phyloP scores from a whole-genome alignment of 2,329 filamentous ascomycete species.

The Botrytis pseudocinerea region DNA sequence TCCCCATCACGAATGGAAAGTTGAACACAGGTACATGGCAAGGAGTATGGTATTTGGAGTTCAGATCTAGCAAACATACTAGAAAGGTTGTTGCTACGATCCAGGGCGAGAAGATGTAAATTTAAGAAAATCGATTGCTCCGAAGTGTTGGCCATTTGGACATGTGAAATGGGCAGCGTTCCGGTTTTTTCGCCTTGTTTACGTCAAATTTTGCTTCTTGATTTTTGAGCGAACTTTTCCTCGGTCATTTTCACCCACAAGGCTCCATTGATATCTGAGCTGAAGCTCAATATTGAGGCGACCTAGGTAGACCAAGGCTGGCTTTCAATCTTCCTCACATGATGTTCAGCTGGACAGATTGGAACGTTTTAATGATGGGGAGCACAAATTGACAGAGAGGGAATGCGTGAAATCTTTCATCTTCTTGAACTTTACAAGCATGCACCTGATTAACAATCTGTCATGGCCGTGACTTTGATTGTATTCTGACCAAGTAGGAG shows the following conservation, averaged over 20 bases:
- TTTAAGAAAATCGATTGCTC: neutral
- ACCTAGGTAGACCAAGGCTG: neutral
- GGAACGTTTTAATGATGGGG: neutral
- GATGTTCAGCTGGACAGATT: neutral
- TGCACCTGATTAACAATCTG: neutral
- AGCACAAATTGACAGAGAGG: neutral
- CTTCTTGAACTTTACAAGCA: neutral
- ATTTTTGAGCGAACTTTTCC: neutral
- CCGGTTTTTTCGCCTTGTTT: neutral
- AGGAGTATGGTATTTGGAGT: constrained; percentile 93
- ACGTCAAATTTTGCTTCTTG: neutral
- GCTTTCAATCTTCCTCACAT: neutral
- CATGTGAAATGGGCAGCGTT: neutral
- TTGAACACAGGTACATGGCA: constrained; percentile 75
- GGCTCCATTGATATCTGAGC: neutral
- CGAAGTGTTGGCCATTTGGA: neutral
- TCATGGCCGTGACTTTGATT: neutral
- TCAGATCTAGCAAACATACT: constrained; percentile 72
- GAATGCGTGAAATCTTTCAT: neutral
- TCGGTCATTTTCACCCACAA: neutral
- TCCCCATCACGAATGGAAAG: constrained; percentile 86
- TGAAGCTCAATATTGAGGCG: neutral
- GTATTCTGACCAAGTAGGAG: neutral
- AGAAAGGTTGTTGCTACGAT: constrained; percentile 89
- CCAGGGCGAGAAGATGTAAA: constrained; percentile 71